Evolutionary conservation across 176 grass and related monocot genomes (phyloP).

Genomic region (Echinochloa phyllopogon): DNA sequence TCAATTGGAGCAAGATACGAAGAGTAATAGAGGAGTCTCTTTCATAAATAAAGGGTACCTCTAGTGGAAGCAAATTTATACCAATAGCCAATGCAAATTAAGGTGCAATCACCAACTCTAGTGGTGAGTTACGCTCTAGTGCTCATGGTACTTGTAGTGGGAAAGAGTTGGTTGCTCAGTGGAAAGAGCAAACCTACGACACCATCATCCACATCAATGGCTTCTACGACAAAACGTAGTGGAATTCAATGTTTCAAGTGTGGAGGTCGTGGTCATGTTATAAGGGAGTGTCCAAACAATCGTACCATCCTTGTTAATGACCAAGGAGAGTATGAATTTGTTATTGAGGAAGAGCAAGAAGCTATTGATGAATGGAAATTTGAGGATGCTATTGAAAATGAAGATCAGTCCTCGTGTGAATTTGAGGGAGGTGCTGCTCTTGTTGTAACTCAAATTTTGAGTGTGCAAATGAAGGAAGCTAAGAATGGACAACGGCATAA

Average conservation of each 20-base stretch:
- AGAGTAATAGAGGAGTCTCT: too few species aligned
- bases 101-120: background rate
- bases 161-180: background rate
- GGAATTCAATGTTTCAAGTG: constrained; percentile 14
- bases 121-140: background rate
- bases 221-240: background rate
- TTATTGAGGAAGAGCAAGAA: background rate
- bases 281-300: background rate
- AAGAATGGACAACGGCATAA: too few species aligned
- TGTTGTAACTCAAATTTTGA: too few species aligned
- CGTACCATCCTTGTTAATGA: background rate
- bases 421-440: too few species aligned
- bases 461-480: too few species aligned
- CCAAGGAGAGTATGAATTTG: background rate
- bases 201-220: background rate
- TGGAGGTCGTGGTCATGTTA: background rate
- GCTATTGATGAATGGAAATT: too few species aligned
- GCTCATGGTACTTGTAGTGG: background rate
- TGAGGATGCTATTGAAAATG: too few species aligned
- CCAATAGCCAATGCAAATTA: background rate
- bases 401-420: too few species aligned
- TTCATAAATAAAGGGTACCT: too few species aligned
- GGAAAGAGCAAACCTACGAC: background rate
- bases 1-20: too few species aligned
- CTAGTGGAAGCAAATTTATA: too few species aligned